A percentile compares a stretch with the other conserved stretches of the same genome.
Evolutionary conservation across 768 basidiomycete genomes (phyloP).

Genomic region (Macrocybe gigantea): DNA sequence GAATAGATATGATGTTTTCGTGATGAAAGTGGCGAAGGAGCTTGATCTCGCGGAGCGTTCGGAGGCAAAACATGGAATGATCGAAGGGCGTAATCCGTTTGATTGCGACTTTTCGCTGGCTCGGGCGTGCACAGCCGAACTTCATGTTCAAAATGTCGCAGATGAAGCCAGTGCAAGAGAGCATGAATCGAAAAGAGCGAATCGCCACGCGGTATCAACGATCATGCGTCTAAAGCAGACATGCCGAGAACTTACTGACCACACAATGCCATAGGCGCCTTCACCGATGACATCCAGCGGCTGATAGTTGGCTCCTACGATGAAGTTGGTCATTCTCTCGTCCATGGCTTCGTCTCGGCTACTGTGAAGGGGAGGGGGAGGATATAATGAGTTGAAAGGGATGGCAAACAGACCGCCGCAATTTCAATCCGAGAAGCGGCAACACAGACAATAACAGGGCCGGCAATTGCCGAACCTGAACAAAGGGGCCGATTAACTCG

Average conservation of each 20-base stretch:
- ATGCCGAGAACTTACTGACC: slow-evolving; percentile 24
- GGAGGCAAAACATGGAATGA: slow-evolving; percentile 87
- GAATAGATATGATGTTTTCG: slow-evolving; percentile 90
- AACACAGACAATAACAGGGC: background rate
- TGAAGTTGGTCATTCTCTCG: slow-evolving; percentile 34
- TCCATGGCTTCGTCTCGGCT: slow-evolving; percentile 9
- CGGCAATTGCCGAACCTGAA: slow-evolving; percentile 1
- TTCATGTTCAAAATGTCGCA: slow-evolving; percentile 14
- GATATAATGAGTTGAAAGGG: background rate
- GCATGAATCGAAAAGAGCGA: background rate
- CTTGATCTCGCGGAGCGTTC: slow-evolving; percentile 87
- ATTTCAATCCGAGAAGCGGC: background rate
- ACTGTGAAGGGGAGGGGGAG: background rate
- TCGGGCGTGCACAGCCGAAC: slow-evolving; percentile 74
- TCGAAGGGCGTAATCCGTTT: slow-evolving; percentile 96
- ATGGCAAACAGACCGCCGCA: background rate
- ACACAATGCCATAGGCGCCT: slow-evolving; percentile 92
- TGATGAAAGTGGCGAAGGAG: slow-evolving; percentile 82
- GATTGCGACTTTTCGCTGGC: slow-evolving; percentile 85
- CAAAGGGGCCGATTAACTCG: background rate
- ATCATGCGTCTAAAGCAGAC: too few relatives aligned
- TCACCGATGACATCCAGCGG: slow-evolving; percentile 87
- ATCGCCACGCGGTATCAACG: too few relatives aligned
- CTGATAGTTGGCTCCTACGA: slow-evolving; percentile 54
- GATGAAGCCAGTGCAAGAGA: slow-evolving; percentile 9